Base-by-base conservation (phyloP, 306 rosid genomes). In the Quercus glauca region DNA sequence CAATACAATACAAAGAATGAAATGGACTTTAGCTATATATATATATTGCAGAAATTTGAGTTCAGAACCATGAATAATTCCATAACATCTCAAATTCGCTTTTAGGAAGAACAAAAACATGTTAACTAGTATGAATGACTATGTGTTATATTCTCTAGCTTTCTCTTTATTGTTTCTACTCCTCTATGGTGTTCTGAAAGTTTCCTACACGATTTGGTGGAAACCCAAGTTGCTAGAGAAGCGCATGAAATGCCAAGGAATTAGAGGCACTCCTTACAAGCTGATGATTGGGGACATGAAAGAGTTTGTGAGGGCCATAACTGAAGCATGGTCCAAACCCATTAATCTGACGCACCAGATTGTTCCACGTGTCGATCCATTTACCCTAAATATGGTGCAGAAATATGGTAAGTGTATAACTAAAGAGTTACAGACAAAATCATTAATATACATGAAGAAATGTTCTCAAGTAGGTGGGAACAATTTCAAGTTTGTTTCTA, bases 321-420 rank as follows among this genome's bases (percentile, higher is more conserved):
- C 71, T 41, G 86, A 89, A 80, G 89, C 90, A 8, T 89, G 86
- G 90, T 76, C 89, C 26, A 83, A 79, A 63, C 89, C 92, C 41
- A 82, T 89, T 15, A 55, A 20, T 53, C 83, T 87, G 26, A 71
- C 55, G 58, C 91, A 89, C 58, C 78, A 74, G 71, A 87, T 89
- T 58, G 79, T 64, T 45, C 69, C 81, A 23, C 86, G 88, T 10
- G 89, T 87, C 4, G 91, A 89, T 17, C 89, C 91, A 0, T 87
- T 89, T 77, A 83, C 91, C 18, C 45, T 73, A 0, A 8, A 52
- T 12, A 74, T 43, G 9, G 81, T 77, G 20, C 82, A 87, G 33
- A 89, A 81, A 77, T 87, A 87, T 29, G 88, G 91, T 85, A 76
- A 0, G 64, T 65, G 45, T 2, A 0, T 58, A 21, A n/a, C 12